Evolutionary conservation across 2,329 filamentous ascomycete species (phyloP).

Genomic region (Volutella citrinella): DNA sequence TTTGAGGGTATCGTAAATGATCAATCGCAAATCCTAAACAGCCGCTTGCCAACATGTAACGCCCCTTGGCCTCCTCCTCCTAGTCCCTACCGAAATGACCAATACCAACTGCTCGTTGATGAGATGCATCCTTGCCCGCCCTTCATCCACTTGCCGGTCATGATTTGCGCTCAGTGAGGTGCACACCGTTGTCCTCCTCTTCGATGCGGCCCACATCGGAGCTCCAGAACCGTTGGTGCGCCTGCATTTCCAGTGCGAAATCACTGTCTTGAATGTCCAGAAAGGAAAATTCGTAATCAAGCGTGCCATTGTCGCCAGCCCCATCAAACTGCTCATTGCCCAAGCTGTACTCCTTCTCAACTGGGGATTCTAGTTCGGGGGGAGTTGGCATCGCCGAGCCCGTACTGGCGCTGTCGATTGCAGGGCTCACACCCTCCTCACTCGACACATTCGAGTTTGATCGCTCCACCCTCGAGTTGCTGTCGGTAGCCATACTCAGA

Average conservation of each 20-base stretch:
- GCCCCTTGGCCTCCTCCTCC: no score
- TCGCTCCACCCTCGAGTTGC: constrained; percentile 17
- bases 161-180: no score
- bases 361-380: constrained; percentile 33
- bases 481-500: constrained; percentile 13
- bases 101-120: no score
- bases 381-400: constrained; percentile 36
- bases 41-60: no score
- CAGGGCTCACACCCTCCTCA: constrained; percentile 35
- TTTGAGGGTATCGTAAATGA: no score
- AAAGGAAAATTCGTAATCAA: constrained; percentile 30
- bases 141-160: no score
- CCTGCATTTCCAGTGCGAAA: constrained; percentile 34
- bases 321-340: constrained; percentile 16
- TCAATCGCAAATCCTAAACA: no score
- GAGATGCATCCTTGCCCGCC: no score
- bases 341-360: constrained; percentile 24
- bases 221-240: constrained; percentile 32
- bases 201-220: constrained; percentile 35
- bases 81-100: constrained; percentile 7
- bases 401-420: constrained; percentile 33
- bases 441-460: constrained; percentile 33
- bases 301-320: constrained; percentile 17
- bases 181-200: constrained; percentile 35
- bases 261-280: constrained; percentile 29